phyloP scores from a whole-genome alignment of 345 rosid species.

The Viola odorata region DNA sequence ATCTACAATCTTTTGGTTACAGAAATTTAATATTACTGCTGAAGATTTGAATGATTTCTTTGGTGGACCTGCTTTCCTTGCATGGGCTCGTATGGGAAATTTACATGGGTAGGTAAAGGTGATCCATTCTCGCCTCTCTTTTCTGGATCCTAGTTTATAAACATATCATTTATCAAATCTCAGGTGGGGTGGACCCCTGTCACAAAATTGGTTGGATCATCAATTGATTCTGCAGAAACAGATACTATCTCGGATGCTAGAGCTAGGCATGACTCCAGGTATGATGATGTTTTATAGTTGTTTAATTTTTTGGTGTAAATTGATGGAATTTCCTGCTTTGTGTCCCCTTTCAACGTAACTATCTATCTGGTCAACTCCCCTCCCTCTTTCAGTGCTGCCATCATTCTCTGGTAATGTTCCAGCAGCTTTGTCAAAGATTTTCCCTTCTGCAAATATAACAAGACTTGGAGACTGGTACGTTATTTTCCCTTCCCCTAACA shows the following conservation, averaged over 20 bases:
- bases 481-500: constrained; percentile 3
- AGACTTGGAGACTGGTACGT: constrained; percentile 89
- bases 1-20: constrained; percentile 15
- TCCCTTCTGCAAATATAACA: constrained; percentile 78
- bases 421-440: constrained; percentile 62
- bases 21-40: constrained; percentile 66
- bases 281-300: constrained; percentile 1
- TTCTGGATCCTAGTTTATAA: background rate
- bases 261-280: constrained; percentile 99
- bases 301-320: background rate
- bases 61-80: constrained; percentile 97
- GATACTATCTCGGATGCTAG: constrained; percentile 77
- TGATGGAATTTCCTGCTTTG: background rate
- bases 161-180: constrained; percentile 6
- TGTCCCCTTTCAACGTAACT: background rate
- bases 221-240: constrained; percentile 74
- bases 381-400: constrained; percentile 64
- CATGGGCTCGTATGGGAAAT: constrained; percentile 99
- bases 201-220: constrained; percentile 74
- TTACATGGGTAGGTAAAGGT: constrained; percentile 60
- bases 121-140: background rate
- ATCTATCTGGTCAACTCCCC: constrained; percentile 11
- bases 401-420: constrained; percentile 98
- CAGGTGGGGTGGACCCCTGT: constrained; percentile 97
- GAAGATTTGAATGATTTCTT: constrained; percentile 76